These are phyloP conservation scores for Kwoniella dejecticola DNA, from an alignment of 768 basidiomycete species.

Conservation along the genomic window DNA sequence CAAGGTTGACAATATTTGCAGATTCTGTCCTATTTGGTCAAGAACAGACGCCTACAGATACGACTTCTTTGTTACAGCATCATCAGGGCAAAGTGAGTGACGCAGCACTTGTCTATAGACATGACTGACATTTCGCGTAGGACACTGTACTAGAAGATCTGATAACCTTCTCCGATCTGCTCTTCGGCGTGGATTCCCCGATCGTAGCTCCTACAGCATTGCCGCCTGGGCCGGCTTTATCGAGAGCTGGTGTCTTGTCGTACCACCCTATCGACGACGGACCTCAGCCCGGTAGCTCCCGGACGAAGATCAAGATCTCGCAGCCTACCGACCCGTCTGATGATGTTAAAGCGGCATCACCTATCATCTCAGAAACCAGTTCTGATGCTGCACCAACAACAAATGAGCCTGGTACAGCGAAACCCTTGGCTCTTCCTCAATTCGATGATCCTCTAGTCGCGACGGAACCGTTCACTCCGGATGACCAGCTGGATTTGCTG, in stretches of 20 bases:
- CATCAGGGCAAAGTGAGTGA: constrained; percentile 71
- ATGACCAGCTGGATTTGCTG: constrained; percentile 71
- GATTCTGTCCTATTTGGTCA: constrained; percentile 81
- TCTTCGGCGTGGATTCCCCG: constrained; percentile 41
- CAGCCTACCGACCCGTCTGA: constrained; percentile 2
- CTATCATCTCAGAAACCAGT: background rate
- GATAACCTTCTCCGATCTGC: constrained; percentile 66
- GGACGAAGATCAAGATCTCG: constrained; percentile 35
- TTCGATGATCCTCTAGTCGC: background rate
- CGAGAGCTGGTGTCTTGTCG: constrained; percentile 35
- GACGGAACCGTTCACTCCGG: constrained; percentile 61
- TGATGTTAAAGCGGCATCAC: background rate
- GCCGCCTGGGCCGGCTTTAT: constrained; percentile 40
- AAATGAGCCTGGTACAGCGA: constrained; percentile 13
- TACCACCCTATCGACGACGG: constrained; percentile 38
- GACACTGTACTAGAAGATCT: constrained; percentile 82
- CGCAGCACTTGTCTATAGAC: too few species aligned
- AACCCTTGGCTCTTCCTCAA: constrained; percentile 3
- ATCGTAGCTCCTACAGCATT: constrained; percentile 24
- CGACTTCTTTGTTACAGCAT: constrained; percentile 75
- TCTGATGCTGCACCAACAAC: constrained; percentile 8
- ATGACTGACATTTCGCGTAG: too few species aligned
- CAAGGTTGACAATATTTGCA: constrained; percentile 10
- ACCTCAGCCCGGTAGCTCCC: constrained; percentile 39
- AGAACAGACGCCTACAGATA: constrained; percentile 79